These are phyloP conservation scores for Rhododendron ferrugineum DNA, from an alignment of 148 eudicot species.

Conservation along the genomic window DNA sequence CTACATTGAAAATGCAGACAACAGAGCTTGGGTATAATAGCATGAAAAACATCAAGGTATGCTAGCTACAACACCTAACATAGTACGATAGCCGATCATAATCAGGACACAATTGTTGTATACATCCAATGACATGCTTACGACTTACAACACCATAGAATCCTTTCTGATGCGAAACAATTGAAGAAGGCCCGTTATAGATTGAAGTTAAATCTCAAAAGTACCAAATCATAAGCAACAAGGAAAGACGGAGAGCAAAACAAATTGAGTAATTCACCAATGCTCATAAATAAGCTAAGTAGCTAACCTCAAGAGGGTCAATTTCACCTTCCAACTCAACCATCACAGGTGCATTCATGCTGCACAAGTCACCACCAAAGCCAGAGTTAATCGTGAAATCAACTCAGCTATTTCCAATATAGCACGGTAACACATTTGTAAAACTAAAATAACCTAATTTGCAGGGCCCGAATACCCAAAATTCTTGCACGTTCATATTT, in stretches of 20 bases:
- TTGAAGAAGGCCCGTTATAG: not conserved
- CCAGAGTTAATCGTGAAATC: not conserved
- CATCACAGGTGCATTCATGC: conserved; percentile 77
- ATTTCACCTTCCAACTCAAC: conserved; percentile 66
- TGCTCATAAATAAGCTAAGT: not conserved
- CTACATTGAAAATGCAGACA: not conserved
- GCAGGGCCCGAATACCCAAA: conserved; percentile 57
- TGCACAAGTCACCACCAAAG: conserved; percentile 14
- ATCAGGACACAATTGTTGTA: not conserved
- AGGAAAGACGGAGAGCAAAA: not conserved
- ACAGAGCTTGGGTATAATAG: not conserved
- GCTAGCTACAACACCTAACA: not conserved
- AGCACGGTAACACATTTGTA: not conserved
- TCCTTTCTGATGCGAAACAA: not conserved
- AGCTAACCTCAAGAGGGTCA: conserved; percentile 63
- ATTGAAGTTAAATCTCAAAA: not conserved
- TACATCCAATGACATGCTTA: not conserved
- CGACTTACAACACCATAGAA: not conserved
- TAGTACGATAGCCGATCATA: not conserved
- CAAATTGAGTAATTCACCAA: not conserved
- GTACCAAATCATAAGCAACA: not conserved
- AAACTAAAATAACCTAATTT: conserved; percentile 36
- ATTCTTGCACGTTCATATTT: conserved; percentile 61
- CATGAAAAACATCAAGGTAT: not conserved
- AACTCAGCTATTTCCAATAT: not conserved